Conservation (phyloP, 2,329 filamentous ascomycete species). For the Cladosporium cucumerinum region DNA sequence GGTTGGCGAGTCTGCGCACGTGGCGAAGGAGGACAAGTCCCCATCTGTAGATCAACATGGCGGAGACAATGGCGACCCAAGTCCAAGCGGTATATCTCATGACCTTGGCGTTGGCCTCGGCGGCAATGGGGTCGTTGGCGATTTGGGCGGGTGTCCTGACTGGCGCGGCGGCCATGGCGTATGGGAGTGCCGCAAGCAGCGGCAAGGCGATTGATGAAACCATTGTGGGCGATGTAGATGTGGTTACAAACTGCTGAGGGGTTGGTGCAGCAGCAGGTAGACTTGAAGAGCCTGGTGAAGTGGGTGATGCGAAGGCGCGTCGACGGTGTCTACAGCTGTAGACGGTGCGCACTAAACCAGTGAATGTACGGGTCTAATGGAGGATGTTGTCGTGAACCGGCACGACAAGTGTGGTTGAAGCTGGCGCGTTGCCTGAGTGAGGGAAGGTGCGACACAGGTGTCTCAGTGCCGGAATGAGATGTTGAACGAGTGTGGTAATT, state of each 20-base stretch:
- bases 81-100: conserved; percentile 40
- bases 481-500: conserved; percentile 9
- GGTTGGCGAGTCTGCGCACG: conserved; percentile 68
- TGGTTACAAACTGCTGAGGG: background rate
- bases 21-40: conserved; percentile 61
- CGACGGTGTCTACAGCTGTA: conserved; percentile 1
- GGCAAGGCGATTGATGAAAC: conserved; percentile 3
- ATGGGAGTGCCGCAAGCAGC: conserved; percentile 16
- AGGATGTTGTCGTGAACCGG: conserved; percentile 10
- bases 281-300: conserved; percentile 5
- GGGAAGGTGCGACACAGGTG: conserved; percentile 10
- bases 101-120: conserved; percentile 31
- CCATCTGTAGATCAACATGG: conserved; percentile 66
- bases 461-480: conserved; percentile 1
- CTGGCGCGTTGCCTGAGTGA: conserved; percentile 15
- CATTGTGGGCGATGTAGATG: conserved; percentile 5
- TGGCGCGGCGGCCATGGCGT: conserved; percentile 14
- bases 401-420: conserved; percentile 3
- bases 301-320: background rate
- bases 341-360: conserved; percentile 9
- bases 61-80: conserved; percentile 60
- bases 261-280: background rate
- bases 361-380: conserved; percentile 11
- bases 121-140: conserved; percentile 13
- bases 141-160: conserved; percentile 9